Evolutionary conservation across 768 basidiomycete species (phyloP).

Genomic region (Kwoniella dendrophila): DNA sequence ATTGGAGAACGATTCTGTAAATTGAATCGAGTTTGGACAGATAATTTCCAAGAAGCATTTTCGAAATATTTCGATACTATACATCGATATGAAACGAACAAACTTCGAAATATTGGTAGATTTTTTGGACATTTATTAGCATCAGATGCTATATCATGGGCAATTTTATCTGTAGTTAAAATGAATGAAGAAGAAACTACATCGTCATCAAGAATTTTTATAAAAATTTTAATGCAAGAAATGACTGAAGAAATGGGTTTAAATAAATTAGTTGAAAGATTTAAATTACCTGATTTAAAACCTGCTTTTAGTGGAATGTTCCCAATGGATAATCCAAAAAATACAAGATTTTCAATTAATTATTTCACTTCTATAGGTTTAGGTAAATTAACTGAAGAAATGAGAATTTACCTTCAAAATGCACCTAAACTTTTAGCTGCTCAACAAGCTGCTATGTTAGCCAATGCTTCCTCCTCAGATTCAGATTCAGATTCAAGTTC

Average conservation of each 20-base stretch:
- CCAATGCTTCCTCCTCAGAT: constrained; percentile 56
- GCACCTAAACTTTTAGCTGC: constrained; percentile 95
- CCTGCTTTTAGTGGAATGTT: constrained; percentile 78
- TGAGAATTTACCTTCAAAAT: constrained; percentile 95
- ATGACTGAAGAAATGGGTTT: constrained; percentile 93
- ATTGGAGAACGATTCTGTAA: constrained; percentile 96
- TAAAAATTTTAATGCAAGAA: constrained; percentile 95
- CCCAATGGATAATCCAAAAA: constrained; percentile 93
- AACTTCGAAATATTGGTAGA: constrained; percentile 91
- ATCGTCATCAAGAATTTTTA: constrained; percentile 90
- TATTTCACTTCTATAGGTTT: constrained; percentile 95
- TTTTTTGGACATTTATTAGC: constrained; percentile 93
- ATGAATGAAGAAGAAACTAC: constrained; percentile 99
- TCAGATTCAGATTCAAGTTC: constrained; percentile 31
- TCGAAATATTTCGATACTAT: constrained; percentile 89
- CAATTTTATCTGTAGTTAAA: constrained; percentile 76
- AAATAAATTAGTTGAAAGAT: constrained; percentile 80
- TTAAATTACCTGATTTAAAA: constrained; percentile 82
- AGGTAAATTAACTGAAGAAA: constrained; percentile 87
- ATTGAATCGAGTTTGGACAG: constrained; percentile 92
- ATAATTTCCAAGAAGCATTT: constrained; percentile 84
- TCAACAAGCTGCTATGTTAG: constrained; percentile 78
- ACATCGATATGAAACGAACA: constrained; percentile 98
- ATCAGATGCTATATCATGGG: constrained; percentile 87
- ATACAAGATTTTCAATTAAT: constrained; percentile 89